Conservation (phyloP, 1,284 basidiomycete genomes). For the Papiliotrema nemorosa region DNA sequence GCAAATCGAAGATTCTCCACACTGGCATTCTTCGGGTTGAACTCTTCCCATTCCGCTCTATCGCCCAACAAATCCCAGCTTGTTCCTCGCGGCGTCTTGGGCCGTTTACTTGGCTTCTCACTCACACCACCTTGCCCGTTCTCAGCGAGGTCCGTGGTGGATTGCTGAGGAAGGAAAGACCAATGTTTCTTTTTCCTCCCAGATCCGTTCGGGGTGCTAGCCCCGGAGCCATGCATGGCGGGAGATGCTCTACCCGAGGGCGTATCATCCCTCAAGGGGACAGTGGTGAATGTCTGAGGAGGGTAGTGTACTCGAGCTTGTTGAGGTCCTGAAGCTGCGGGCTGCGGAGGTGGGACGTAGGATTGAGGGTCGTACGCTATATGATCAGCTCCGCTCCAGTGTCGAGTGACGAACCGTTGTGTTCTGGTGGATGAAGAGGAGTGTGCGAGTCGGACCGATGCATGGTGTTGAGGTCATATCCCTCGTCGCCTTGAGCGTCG, state of each 20-base stretch:
- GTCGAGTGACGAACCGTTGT: neutral
- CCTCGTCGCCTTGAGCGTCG: constrained; percentile 1
- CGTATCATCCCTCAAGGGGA: constrained; percentile 32
- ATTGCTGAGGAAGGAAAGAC: constrained; percentile 27
- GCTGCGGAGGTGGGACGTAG: constrained; percentile 5
- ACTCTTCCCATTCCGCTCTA: constrained; percentile 46
- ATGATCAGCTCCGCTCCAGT: neutral
- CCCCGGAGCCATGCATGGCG: constrained; percentile 13
- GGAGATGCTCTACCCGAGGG: constrained; percentile 10
- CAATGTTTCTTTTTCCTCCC: constrained; percentile 26
- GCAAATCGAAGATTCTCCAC: constrained; percentile 46
- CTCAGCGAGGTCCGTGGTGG: constrained; percentile 7
- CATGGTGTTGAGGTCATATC: constrained; percentile 1
- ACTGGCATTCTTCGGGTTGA: constrained; percentile 41
- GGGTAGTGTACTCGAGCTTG: constrained; percentile 35
- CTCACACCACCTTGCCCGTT: constrained; percentile 4
- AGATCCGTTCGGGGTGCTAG: constrained; percentile 22
- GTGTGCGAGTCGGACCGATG: constrained; percentile 3
- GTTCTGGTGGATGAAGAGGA: constrained; percentile 2
- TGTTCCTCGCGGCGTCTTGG: constrained; percentile 15
- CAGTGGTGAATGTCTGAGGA: constrained; percentile 30
- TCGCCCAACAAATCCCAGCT: constrained; percentile 40
- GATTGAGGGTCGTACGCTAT: constrained; percentile 1
- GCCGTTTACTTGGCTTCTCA: constrained; percentile 18
- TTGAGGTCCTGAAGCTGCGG: constrained; percentile 10